phyloP scores from a whole-genome alignment of 306 rosid species.

The Dryas octopetala region DNA sequence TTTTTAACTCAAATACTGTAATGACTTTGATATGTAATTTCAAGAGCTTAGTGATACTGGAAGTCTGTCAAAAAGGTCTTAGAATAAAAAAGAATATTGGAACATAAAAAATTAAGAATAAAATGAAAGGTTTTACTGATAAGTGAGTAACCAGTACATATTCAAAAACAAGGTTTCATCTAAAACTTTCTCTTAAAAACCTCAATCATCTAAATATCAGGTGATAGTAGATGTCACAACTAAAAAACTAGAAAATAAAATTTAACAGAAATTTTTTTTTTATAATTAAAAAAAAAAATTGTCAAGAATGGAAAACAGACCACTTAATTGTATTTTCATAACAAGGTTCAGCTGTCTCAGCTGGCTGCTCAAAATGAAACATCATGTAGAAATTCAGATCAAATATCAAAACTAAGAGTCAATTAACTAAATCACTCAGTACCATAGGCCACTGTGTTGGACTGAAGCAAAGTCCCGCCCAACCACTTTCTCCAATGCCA shows the following conservation, averaged over 20 bases:
- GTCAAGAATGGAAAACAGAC: slow-evolving; percentile 4
- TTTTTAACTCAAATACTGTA: neutral
- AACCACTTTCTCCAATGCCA: slow-evolving; percentile 84
- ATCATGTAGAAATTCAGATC: neutral
- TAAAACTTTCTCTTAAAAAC: neutral
- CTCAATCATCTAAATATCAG: neutral
- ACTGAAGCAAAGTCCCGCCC: slow-evolving; percentile 92
- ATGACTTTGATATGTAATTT: neutral
- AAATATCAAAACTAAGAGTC: neutral
- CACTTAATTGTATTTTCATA: neutral
- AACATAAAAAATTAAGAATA: neutral
- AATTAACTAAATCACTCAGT: slow-evolving; percentile 25
- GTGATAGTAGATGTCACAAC: neutral
- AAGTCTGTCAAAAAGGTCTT: neutral
- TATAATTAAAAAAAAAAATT: neutral
- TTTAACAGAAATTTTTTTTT: neutral
- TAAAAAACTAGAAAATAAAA: neutral
- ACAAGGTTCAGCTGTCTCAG: neutral
- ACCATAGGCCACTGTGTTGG: slow-evolving; percentile 75
- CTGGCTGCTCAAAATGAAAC: neutral
- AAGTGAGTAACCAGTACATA: neutral
- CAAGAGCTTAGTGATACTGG: neutral
- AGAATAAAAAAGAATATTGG: neutral
- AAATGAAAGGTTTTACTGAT: neutral
- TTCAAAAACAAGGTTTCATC: neutral